A percentile compares a stretch with the other conserved stretches of the same genome.
Evolutionary conservation across 768 basidiomycete genomes (phyloP).

Genomic region (Lactifluus echinatus): DNA sequence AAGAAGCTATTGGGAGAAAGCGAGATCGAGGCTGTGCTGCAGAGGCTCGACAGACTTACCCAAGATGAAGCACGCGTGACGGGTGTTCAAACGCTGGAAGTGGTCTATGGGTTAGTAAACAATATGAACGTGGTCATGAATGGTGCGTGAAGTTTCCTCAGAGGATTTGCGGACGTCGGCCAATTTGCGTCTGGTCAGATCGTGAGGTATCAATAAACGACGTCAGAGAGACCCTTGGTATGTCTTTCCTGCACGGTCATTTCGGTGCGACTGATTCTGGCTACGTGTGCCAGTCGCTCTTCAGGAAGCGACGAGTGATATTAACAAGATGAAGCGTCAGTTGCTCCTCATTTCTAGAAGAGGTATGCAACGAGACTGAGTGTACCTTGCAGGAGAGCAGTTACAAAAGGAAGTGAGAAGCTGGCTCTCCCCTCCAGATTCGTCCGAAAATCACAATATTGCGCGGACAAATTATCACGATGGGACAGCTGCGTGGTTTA

Average conservation of each 20-base stretch:
- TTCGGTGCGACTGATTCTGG: no score
- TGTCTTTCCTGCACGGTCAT: neutral
- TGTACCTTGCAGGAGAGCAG: no score
- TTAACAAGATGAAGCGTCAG: no score
- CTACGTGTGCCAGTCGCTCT: no score
- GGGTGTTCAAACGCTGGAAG: neutral
- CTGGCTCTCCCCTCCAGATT: no score
- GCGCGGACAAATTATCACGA: neutral
- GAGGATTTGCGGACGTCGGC: neutral
- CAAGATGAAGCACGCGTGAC: neutral
- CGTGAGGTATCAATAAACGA: neutral
- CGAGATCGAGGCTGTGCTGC: neutral
- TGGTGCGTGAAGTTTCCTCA: neutral
- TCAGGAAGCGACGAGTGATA: no score
- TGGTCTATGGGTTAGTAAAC: neutral
- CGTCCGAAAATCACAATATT: no score
- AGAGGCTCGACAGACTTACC: neutral
- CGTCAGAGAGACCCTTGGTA: neutral
- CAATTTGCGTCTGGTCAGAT: neutral
- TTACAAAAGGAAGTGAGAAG: no score
- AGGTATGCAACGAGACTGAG: no score
- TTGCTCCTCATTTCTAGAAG: no score
- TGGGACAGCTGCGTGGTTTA: neutral
- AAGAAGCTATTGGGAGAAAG: conserved; percentile 1
- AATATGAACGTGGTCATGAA: conserved; percentile 1